Percentiles rank a stretch among this genome's conserved stretches.
Conservation (phyloP, 1,284 basidiomycete species). For the Cryptococcus maquisensis region DNA sequence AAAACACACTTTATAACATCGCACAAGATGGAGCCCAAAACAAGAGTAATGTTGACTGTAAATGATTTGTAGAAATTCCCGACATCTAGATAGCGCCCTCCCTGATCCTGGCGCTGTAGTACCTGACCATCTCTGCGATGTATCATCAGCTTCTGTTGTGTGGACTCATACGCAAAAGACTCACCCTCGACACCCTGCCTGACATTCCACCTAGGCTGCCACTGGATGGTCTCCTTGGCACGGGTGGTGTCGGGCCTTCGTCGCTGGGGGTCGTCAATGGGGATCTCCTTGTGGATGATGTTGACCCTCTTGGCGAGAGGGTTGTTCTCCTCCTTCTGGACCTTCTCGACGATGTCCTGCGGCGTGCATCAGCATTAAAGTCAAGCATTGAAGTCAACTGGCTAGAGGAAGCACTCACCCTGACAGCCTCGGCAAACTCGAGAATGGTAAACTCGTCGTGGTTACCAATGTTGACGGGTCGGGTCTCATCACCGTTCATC, state of each 20-base stretch:
- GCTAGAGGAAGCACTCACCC: constrained; percentile 38
- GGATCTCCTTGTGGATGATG: constrained; percentile 79
- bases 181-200: constrained; percentile 38
- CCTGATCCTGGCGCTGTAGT: constrained; percentile 24
- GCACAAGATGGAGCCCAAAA: no score
- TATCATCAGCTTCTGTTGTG: neutral
- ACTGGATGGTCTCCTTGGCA: constrained; percentile 76
- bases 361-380: neutral
- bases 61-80: neutral
- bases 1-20: no score
- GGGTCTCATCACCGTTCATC: constrained; percentile 86
- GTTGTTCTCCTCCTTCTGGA: constrained; percentile 74
- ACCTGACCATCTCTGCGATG: constrained; percentile 25
- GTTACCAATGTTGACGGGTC: constrained; percentile 93
- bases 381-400: neutral
- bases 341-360: constrained; percentile 75
- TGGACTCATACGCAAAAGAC: neutral
- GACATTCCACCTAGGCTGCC: constrained; percentile 78
- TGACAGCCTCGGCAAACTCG: constrained; percentile 81
- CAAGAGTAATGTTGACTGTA: neutral
- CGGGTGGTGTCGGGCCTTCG: constrained; percentile 86
- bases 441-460: constrained; percentile 89
- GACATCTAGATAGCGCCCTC: constrained; percentile 24
- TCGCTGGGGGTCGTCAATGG: constrained; percentile 90
- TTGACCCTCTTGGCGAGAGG: constrained; percentile 57